Conservation (phyloP, 208 protist genomes). For the Wallacemonas collosoma region DNA sequence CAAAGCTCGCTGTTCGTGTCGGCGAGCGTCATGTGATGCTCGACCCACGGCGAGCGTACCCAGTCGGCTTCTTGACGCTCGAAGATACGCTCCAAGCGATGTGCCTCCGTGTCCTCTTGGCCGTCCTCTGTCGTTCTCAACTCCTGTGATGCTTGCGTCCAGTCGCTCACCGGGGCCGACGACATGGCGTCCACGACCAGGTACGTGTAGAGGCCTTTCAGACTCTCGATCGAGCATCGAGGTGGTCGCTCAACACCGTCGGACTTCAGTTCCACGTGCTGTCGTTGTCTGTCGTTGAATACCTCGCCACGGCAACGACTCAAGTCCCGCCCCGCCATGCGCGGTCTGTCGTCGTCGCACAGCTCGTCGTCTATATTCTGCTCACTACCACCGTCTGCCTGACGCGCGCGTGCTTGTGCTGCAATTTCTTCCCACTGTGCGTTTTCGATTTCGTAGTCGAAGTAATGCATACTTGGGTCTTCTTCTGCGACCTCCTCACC, state of each 20-base stretch:
- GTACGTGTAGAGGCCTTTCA: slow-evolving; percentile 24
- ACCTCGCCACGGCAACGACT: too few relatives aligned
- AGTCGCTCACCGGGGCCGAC: too few relatives aligned
- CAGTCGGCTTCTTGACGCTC: slow-evolving; percentile 7
- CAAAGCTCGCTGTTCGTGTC: slow-evolving; percentile 55
- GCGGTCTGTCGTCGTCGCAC: too few relatives aligned
- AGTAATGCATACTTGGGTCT: slow-evolving; percentile 45
- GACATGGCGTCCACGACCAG: slow-evolving; percentile 24
- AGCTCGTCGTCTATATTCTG: background rate
- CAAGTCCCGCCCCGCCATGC: too few relatives aligned
- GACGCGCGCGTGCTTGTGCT: slow-evolving; percentile 3
- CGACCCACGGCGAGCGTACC: slow-evolving; percentile 12
- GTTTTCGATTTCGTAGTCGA: slow-evolving; percentile 14
- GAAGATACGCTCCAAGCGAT: background rate
- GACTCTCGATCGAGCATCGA: slow-evolving; percentile 30
- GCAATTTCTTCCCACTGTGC: slow-evolving; percentile 35
- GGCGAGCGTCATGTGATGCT: slow-evolving; percentile 18
- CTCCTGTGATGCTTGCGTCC: too few relatives aligned
- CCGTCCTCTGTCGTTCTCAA: background rate
- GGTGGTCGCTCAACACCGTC: slow-evolving; percentile 17
- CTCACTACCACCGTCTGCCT: slow-evolving; percentile 10
- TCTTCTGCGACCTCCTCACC: slow-evolving; percentile 34
- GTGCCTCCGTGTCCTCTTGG: background rate
- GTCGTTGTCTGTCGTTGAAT: too few relatives aligned
- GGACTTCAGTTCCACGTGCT: too few relatives aligned